phyloP scores from a whole-genome alignment of 345 rosid genomes.

The Lepidium aucheri region DNA sequence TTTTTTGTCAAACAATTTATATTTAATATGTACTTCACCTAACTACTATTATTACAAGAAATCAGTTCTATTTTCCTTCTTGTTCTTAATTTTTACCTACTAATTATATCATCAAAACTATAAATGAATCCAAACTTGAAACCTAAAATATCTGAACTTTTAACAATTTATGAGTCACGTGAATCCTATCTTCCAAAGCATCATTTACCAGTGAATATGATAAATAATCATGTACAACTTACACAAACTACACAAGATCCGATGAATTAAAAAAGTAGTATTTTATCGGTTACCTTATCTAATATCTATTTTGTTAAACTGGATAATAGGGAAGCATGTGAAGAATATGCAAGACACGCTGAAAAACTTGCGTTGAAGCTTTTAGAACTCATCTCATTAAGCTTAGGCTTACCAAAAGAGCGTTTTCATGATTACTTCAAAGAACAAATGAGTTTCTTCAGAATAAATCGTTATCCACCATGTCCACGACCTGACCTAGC shows the following conservation, averaged over 20 bases:
- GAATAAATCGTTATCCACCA: conserved; percentile 76
- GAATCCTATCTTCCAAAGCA: neutral
- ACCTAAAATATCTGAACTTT: neutral
- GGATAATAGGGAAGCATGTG: conserved; percentile 35
- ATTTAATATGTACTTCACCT: too few species aligned
- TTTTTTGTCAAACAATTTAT: neutral
- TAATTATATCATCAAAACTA: neutral
- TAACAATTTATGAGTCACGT: neutral
- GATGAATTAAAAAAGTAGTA: conserved; percentile 25
- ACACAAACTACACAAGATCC: neutral
- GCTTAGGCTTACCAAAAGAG: conserved; percentile 44
- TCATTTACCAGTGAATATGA: neutral
- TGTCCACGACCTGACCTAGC: conserved; percentile 76
- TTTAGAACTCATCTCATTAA: conserved; percentile 44
- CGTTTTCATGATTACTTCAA: conserved; percentile 43
- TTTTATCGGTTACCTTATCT: too few species aligned
- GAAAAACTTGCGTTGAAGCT: conserved; percentile 40
- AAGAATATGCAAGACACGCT: conserved; percentile 41
- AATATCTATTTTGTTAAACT: too few species aligned
- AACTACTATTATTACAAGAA: too few species aligned
- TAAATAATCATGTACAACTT: neutral
- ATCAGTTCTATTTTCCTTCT: neutral
- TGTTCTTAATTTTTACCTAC: neutral
- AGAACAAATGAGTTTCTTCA: conserved; percentile 40
- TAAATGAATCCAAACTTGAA: neutral